A percentile compares a stretch with the other conserved stretches of the same genome.
Evolutionary conservation across 805 yeast species (phyloP).

Genomic region (Candida vartiovaarae): DNA sequence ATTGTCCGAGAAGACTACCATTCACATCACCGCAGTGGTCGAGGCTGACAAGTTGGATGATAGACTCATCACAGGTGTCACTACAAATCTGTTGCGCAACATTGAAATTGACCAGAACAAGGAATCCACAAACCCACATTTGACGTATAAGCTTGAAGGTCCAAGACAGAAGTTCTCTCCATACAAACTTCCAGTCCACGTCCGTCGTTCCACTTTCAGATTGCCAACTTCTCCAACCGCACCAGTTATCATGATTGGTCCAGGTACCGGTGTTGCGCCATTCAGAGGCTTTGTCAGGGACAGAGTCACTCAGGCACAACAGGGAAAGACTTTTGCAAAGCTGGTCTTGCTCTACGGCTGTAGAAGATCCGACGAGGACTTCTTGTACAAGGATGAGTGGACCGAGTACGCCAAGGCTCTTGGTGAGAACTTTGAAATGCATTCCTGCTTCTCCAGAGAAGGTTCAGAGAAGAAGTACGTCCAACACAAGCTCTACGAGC

Average conservation of each 20-base stretch:
- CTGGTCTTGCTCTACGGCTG: slow-evolving; percentile 82
- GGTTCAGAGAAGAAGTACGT: slow-evolving; percentile 63
- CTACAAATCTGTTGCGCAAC: slow-evolving; percentile 80
- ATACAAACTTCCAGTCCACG: slow-evolving; percentile 77
- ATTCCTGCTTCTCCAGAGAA: slow-evolving; percentile 86
- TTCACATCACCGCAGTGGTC: slow-evolving; percentile 88
- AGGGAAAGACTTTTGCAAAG: slow-evolving; percentile 55
- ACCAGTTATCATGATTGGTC: slow-evolving; percentile 91
- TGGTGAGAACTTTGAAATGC: slow-evolving; percentile 53
- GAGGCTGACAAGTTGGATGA: slow-evolving; percentile 37
- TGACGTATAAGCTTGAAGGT: slow-evolving; percentile 70
- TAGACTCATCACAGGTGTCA: slow-evolving; percentile 57
- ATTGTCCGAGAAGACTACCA: slow-evolving; percentile 59
- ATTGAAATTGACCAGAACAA: slow-evolving; percentile 56
- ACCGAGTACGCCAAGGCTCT: slow-evolving; percentile 54
- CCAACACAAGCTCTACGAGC: slow-evolving; percentile 64
- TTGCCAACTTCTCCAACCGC: slow-evolving; percentile 77
- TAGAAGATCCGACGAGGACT: slow-evolving; percentile 73
- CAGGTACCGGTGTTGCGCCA: slow-evolving; percentile 99
- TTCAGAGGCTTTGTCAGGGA: slow-evolving; percentile 94
- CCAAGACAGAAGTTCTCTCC: slow-evolving; percentile 53
- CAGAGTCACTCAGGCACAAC: slow-evolving; percentile 50
- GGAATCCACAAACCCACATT: slow-evolving; percentile 34
- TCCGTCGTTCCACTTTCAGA: slow-evolving; percentile 92
- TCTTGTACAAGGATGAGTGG: slow-evolving; percentile 88